Base-by-base conservation (phyloP, 2,329 filamentous ascomycete species). In the Mycocentrospora acerina region DNA sequence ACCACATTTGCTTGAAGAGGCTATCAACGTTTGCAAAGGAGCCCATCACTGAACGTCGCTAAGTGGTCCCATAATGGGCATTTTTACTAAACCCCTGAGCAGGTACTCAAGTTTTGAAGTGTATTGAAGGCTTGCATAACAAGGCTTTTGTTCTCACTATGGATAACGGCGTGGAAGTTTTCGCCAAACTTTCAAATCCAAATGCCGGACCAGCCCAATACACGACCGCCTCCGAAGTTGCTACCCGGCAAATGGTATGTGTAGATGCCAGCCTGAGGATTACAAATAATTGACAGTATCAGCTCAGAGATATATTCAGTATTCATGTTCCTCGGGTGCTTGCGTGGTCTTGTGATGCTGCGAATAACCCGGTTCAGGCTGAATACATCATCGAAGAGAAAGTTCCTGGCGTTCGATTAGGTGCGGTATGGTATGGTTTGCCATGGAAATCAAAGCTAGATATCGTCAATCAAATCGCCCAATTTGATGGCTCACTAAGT, bases 401-500 rank as follows among this genome's bases (percentile, higher is more conserved):
- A 32, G 60, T 60, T 31, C 30, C 25, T 13, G 62, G 67, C 12
- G 59, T 33, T 24, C 51, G 48, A 37, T 50, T 70, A 32, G 25
- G 44, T 28, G 41, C 49, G 42, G 24, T 57, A 26, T 70, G 65
- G 66, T 37, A 58, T 18, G 43, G 52, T 7, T 52, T 64, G 38
- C 40, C 45, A 14, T 24, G 62, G 32, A 29, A 42, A 11, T 36
- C 46, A 16, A 66, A 62, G 45, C 33, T 53, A 11, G 51, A 51
- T 17, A 54, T 69, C 37, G 53, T 68, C 24, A 46, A 65, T 29
- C 60, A 67, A 19, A 29, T 72, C n/a, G 57, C 70, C 6, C 29
- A 35, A 3, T 56, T 71, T 6, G 57, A 71, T 51, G 52, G 55
- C 44, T 70, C 68, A 42, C 51, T 71, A 35, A 45, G 67, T 16